These are phyloP conservation scores for Phytophthora vignae DNA, from an alignment of 352 stramenopile species.

Conservation along the genomic window DNA sequence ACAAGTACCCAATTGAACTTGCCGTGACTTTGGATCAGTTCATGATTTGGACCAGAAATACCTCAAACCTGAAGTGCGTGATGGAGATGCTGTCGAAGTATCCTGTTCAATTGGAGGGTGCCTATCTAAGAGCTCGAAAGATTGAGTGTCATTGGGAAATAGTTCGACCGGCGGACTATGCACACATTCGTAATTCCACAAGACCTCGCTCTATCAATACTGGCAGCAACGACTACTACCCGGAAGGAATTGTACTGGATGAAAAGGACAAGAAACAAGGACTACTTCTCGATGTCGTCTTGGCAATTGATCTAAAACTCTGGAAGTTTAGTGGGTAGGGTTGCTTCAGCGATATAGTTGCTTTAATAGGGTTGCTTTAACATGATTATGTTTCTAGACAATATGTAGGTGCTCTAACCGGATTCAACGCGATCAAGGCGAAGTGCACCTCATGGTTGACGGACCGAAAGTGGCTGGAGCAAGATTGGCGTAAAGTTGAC, in stretches of 20 bases:
- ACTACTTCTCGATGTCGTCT: neutral
- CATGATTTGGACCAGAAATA: constrained; percentile 1
- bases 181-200: constrained; percentile 12
- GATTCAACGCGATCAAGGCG: too few relatives aligned
- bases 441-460: too few relatives aligned
- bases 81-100: constrained; percentile 16
- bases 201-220: constrained; percentile 5
- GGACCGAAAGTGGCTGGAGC: too few relatives aligned
- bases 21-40: constrained; percentile 6
- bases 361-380: neutral
- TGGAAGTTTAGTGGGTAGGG: constrained; percentile 20
- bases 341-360: constrained; percentile 9
- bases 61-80: constrained; percentile 6
- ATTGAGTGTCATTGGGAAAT: constrained; percentile 13
- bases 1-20: constrained; percentile 11
- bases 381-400: too few relatives aligned
- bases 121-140: constrained; percentile 1
- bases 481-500: too few relatives aligned
- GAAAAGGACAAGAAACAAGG: constrained; percentile 6
- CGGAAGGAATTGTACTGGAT: neutral
- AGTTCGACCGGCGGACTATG: neutral
- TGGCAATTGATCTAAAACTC: constrained; percentile 5
- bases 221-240: neutral
- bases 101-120: constrained; percentile 1
- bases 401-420: too few relatives aligned